These are phyloP conservation scores for Lachnellula willkommii DNA, from an alignment of 2,329 filamentous ascomycete species.

Conservation along the genomic window DNA sequence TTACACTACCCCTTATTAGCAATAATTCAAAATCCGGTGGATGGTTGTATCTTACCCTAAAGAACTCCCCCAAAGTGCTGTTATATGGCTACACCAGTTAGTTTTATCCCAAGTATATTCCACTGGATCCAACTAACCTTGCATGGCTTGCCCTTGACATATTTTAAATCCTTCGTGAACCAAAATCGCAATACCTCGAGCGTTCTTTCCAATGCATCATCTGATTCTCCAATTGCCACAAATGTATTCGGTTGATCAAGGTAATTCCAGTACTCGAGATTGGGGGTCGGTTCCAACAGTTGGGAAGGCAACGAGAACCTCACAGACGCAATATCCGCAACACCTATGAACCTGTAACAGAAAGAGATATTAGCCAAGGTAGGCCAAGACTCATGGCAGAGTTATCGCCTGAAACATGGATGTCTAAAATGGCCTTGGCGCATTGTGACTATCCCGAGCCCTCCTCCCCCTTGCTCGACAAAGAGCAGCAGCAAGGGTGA, in stretches of 20 bases:
- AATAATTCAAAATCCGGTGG: not conserved
- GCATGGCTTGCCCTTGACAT: constrained; percentile 96
- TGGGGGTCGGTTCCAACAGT: constrained; percentile 90
- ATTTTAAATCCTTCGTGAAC: constrained; percentile 99
- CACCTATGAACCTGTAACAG: constrained; percentile 76
- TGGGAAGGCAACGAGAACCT: constrained; percentile 95
- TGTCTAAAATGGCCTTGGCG: not conserved
- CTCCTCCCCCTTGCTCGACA: not conserved
- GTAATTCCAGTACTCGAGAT: constrained; percentile 99
- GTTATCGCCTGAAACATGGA: not conserved
- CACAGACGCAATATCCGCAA: constrained; percentile 89
- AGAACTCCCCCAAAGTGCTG: constrained; percentile 94
- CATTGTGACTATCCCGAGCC: not conserved
- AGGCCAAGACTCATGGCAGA: constrained; percentile 1
- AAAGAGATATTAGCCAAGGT: not conserved
- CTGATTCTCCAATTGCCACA: constrained; percentile 73
- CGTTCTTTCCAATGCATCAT: constrained; percentile 89
- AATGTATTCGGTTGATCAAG: constrained; percentile 93
- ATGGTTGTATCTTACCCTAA: constrained; percentile 58
- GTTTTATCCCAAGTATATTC: not conserved
- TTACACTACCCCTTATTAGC: constrained; percentile 59
- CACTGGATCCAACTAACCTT: constrained; percentile 42
- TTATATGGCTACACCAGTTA: constrained; percentile 65
- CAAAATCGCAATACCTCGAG: constrained; percentile 91
- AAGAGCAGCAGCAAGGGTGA: not conserved